A percentile compares a stretch with the other conserved stretches of the same genome.
These are phyloP conservation scores for Xerocomellus dryophilus DNA, from an alignment of 768 basidiomycete species.

Conservation along the genomic window DNA sequence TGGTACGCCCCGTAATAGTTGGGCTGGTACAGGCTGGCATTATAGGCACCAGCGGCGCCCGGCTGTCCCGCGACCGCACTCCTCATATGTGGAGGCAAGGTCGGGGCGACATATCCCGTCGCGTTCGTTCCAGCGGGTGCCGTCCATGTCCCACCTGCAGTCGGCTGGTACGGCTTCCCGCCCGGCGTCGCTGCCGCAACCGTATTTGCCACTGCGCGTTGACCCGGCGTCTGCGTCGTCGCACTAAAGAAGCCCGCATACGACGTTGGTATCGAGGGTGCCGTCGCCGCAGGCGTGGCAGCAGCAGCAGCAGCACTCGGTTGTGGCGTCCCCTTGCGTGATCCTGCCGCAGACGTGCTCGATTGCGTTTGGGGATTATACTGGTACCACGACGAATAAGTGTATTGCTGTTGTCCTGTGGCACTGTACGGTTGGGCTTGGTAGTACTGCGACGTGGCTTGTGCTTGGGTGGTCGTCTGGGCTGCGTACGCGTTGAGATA, in stretches of 20 bases:
- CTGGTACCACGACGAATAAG: constrained; percentile 44
- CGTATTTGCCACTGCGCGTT: constrained; percentile 57
- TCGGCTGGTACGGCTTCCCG: constrained; percentile 33
- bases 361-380: constrained; percentile 36
- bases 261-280: constrained; percentile 32
- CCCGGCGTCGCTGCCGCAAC: constrained; percentile 33
- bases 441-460: constrained; percentile 35
- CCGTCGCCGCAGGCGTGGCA: constrained; percentile 22
- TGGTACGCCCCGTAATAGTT: constrained; percentile 35
- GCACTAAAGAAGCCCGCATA: constrained; percentile 43
- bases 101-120: constrained; percentile 33
- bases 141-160: constrained; percentile 24
- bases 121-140: constrained; percentile 23
- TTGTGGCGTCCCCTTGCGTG: constrained; percentile 46
- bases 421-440: constrained; percentile 35
- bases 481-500: constrained; percentile 30
- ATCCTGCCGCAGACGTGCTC: constrained; percentile 24
- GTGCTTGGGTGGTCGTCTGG: constrained; percentile 25
- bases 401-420: constrained; percentile 40
- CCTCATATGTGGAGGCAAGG: constrained; percentile 43
- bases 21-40: constrained; percentile 25
- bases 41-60: constrained; percentile 18
- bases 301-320: constrained; percentile 30
- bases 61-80: constrained; percentile 25
- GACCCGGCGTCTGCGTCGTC: constrained; percentile 30